Evolutionary conservation across 2,329 filamentous ascomycete genomes (phyloP).

Genomic region (Camillea tinctor): DNA sequence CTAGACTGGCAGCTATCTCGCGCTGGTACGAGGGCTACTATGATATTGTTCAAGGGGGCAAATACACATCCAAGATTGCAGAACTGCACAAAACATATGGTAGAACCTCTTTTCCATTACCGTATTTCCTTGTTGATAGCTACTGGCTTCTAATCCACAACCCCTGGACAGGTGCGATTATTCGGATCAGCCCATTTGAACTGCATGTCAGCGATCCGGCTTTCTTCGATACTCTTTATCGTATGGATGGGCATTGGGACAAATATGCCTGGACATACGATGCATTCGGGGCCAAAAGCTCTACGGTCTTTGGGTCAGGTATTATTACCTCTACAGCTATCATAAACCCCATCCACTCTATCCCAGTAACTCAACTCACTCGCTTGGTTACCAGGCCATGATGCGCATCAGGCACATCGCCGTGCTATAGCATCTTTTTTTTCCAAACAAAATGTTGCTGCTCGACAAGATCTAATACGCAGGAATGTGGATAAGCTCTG

Average conservation of each 20-base stretch:
- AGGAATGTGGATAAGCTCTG: too few species aligned
- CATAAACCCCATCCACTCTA: too few species aligned
- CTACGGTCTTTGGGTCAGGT: constrained; percentile 5
- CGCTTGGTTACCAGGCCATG: too few species aligned
- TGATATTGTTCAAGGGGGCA: neutral
- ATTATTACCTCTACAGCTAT: constrained; percentile 1
- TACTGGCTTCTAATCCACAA: neutral
- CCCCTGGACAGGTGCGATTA: constrained; percentile 9
- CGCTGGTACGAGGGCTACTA: neutral
- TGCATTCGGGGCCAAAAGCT: constrained; percentile 6
- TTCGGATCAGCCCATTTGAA: constrained; percentile 16
- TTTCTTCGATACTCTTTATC: constrained; percentile 11
- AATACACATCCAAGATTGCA: too few species aligned
- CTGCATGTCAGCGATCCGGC: constrained; percentile 11
- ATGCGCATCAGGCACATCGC: too few species aligned
- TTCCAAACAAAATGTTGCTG: too few species aligned
- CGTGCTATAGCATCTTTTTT: too few species aligned
- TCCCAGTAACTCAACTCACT: too few species aligned
- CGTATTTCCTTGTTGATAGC: too few species aligned
- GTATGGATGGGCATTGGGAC: constrained; percentile 6
- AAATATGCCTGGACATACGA: constrained; percentile 13
- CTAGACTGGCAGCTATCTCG: neutral
- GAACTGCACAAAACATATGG: too few species aligned
- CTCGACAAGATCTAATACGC: too few species aligned
- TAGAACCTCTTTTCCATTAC: too few species aligned